phyloP scores from a whole-genome alignment of 805 yeast genomes.

The Kodamaea hsintzibuensis region DNA sequence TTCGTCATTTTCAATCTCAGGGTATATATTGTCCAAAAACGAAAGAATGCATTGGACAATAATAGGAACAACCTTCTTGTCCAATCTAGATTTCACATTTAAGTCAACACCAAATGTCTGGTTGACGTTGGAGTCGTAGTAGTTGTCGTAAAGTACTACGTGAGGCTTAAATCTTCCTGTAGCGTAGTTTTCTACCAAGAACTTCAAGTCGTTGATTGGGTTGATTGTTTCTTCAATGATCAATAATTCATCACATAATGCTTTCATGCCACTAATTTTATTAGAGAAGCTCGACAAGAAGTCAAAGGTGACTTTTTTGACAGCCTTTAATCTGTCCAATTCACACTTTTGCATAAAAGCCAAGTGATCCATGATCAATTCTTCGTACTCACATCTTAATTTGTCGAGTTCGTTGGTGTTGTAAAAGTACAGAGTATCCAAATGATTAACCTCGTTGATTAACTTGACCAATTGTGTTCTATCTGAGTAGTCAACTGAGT shows the following conservation, averaged over 20 bases:
- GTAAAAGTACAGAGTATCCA: slow-evolving; percentile 50
- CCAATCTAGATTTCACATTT: slow-evolving; percentile 68
- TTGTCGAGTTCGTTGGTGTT: slow-evolving; percentile 62
- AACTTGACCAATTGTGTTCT: slow-evolving; percentile 53
- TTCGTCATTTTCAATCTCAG: slow-evolving; percentile 66
- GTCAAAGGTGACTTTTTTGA: slow-evolving; percentile 74
- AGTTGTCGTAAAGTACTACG: slow-evolving; percentile 74
- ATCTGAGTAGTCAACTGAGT: slow-evolving; percentile 45
- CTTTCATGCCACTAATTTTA: slow-evolving; percentile 56
- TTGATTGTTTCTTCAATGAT: slow-evolving; percentile 70
- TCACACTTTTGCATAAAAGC: slow-evolving; percentile 83
- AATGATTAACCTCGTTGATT: slow-evolving; percentile 54
- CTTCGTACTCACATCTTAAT: slow-evolving; percentile 73
- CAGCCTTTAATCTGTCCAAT: slow-evolving; percentile 69
- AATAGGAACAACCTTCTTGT: slow-evolving; percentile 69
- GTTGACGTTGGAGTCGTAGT: slow-evolving; percentile 63
- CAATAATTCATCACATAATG: slow-evolving; percentile 59
- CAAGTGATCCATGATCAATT: slow-evolving; percentile 66
- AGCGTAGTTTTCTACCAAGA: slow-evolving; percentile 63
- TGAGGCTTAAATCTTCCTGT: slow-evolving; percentile 77
- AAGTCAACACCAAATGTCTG: slow-evolving; percentile 83
- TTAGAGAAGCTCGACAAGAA: slow-evolving; percentile 67
- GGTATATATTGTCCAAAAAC: slow-evolving; percentile 69
- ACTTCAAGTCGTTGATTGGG: slow-evolving; percentile 67
- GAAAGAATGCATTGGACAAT: slow-evolving; percentile 62